Evolutionary conservation across 768 basidiomycete genomes (phyloP).

Genomic region (Tulasnella sp.): DNA sequence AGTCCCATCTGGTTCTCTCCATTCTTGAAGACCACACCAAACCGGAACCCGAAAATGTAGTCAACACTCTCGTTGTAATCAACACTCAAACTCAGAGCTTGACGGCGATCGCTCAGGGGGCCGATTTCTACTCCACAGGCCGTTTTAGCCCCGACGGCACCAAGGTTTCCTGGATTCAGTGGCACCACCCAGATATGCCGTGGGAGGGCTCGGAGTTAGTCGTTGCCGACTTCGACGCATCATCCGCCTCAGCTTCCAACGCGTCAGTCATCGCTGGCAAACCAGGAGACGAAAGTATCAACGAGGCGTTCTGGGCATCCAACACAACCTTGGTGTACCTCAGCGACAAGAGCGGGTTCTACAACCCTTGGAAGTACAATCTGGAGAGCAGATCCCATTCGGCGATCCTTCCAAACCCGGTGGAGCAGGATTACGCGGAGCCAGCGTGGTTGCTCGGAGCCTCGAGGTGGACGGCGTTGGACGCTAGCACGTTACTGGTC

Average conservation of each 20-base stretch:
- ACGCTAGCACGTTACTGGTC: slow-evolving; percentile 37
- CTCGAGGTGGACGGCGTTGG: slow-evolving; percentile 44
- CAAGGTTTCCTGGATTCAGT: slow-evolving; percentile 58
- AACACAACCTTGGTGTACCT: slow-evolving; percentile 59
- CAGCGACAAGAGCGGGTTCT: slow-evolving; percentile 60
- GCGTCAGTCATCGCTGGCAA: slow-evolving; percentile 50
- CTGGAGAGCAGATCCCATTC: slow-evolving; percentile 36
- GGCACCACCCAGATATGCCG: slow-evolving; percentile 64
- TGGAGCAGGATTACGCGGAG: slow-evolving; percentile 53
- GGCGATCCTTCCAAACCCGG: slow-evolving; percentile 43
- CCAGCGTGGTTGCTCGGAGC: slow-evolving; percentile 55
- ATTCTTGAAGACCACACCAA: slow-evolving; percentile 69
- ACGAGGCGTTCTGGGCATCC: slow-evolving; percentile 57
- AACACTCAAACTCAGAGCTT: slow-evolving; percentile 46
- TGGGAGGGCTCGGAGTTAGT: slow-evolving; percentile 60
- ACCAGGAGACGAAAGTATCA: slow-evolving; percentile 47
- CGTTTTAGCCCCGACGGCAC: slow-evolving; percentile 57
- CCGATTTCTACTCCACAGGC: slow-evolving; percentile 68
- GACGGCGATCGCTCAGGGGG: slow-evolving; percentile 49
- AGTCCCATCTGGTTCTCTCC: slow-evolving; percentile 53
- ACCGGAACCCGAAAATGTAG: slow-evolving; percentile 48
- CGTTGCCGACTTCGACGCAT: slow-evolving; percentile 12
- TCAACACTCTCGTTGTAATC: slow-evolving; percentile 57
- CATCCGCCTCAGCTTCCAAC: slow-evolving; percentile 41
- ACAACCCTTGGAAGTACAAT: slow-evolving; percentile 59